A percentile compares a stretch with the other conserved stretches of the same genome.
Evolutionary conservation across 225 moss, liverwort and hornwort genomes (phyloP).

Genomic region (Bryoerythrophyllum caledonicum): DNA sequence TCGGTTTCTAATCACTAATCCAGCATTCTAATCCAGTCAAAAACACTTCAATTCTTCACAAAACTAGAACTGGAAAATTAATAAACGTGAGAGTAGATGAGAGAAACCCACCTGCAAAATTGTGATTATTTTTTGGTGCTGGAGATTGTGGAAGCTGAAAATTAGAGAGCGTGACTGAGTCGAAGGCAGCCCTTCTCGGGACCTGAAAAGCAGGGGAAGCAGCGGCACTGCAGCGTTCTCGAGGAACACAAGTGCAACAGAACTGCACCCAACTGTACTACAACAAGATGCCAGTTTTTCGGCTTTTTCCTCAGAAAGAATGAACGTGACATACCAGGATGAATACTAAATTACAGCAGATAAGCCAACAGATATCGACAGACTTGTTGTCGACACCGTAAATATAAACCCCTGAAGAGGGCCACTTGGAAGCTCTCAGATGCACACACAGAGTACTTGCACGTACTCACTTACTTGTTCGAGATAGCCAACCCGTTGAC

Average conservation of each 20-base stretch:
- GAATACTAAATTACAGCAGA: neutral
- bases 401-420: neutral
- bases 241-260: conserved; percentile 7
- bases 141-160: neutral
- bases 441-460: conserved; percentile 4
- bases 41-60: neutral
- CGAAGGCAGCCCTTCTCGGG: conserved; percentile 23
- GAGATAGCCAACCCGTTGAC: neutral
- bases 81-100: too few species aligned
- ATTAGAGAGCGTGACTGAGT: conserved; percentile 18
- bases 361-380: conserved; percentile 1
- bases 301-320: conserved; percentile 4
- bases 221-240: neutral
- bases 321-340: neutral
- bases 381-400: neutral
- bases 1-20: too few species aligned
- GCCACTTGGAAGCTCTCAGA: neutral
- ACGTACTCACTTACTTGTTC: neutral
- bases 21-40: neutral
- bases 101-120: neutral
- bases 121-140: neutral
- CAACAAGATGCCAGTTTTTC: conserved; percentile 20
- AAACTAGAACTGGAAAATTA: neutral
- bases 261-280: conserved; percentile 7
- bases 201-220: conserved; percentile 1